Base-by-base conservation (phyloP, 139 green algal species). In the Tetradesmus lagerheimii region DNA sequence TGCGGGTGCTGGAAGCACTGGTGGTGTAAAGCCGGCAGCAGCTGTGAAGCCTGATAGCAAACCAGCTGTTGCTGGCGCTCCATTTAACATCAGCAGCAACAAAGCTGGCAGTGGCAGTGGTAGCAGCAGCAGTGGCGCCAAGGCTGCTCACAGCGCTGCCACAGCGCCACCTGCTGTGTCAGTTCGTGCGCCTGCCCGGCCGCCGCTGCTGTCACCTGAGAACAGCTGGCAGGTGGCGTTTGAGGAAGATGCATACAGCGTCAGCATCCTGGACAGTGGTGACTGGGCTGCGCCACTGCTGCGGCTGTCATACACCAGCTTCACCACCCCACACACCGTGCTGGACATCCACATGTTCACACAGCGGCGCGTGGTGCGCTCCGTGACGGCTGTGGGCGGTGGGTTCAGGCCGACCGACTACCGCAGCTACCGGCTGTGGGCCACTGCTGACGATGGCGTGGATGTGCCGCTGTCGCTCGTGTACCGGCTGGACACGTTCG, bases 401-500 rank as follows among this genome's bases (percentile, higher is more conserved):
- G 85, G 85, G 14, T 89, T 83, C 85, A 43, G 38, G 31, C 34
- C 85, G 1, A 23, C 37, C 29, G 64, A 45, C n/a, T 89, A 89
- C 75, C 39, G 85, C 39, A 89, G 85, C 85, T 89, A 89, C 67
- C 85, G 85, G 37, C 66, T 89, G n/a, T 89, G 85, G 85, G 85
- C 75, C 23, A n/a, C 85, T 23, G 85, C 85, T 34, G 27, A 20
- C 53, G 85, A 89, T 41, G 85, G 85, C 31, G 77, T 93, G 84
- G 53, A 91, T 43, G 89, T 93, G 66, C 94, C 94, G 4, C 91
- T 97, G 67, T 93, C 83, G 11, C 83, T 98, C 64, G 96, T 98
- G 31, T 97, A 95, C 66, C 39, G 85, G 23, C 85, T 89, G 67
- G 85, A 87, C 77, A 88, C 23, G 11, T 67, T 87, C 67, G 53